Evolutionary conservation across 768 basidiomycete species (phyloP).

Genomic region (Tricholoma saponaceum): DNA sequence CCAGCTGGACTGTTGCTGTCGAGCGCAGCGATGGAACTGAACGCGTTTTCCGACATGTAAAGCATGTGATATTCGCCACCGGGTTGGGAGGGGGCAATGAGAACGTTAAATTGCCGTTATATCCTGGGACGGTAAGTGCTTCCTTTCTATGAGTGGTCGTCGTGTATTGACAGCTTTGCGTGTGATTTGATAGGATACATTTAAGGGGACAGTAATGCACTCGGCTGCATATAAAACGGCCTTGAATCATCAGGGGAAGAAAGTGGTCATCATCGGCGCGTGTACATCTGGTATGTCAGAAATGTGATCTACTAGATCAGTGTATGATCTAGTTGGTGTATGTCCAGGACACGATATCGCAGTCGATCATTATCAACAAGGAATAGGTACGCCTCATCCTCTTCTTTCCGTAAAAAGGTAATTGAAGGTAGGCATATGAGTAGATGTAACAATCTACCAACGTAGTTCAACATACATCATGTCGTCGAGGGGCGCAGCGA

Average conservation of each 20-base stretch:
- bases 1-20: constrained; percentile 41
- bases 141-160: too few species aligned
- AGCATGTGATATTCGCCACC: constrained; percentile 48
- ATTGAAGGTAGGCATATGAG: too few species aligned
- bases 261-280: constrained; percentile 65
- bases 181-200: constrained; percentile 37
- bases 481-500: constrained; percentile 15
- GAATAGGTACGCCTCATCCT: constrained; percentile 26
- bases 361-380: constrained; percentile 40
- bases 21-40: constrained; percentile 28
- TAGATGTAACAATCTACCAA: constrained; percentile 61
- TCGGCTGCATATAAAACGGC: constrained; percentile 48
- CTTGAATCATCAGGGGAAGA: constrained; percentile 51
- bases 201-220: constrained; percentile 54
- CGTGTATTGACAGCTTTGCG: neutral
- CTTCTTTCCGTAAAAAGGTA: neutral
- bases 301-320: neutral
- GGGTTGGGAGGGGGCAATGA: constrained; percentile 48
- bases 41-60: constrained; percentile 35
- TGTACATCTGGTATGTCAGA: constrained; percentile 44
- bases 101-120: constrained; percentile 32
- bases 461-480: constrained; percentile 36
- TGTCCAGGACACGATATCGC: constrained; percentile 41
- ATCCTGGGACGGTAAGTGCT: constrained; percentile 40
- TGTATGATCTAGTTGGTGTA: neutral